Conservation (phyloP, 768 basidiomycete species). For the Cyathus striatus region DNA sequence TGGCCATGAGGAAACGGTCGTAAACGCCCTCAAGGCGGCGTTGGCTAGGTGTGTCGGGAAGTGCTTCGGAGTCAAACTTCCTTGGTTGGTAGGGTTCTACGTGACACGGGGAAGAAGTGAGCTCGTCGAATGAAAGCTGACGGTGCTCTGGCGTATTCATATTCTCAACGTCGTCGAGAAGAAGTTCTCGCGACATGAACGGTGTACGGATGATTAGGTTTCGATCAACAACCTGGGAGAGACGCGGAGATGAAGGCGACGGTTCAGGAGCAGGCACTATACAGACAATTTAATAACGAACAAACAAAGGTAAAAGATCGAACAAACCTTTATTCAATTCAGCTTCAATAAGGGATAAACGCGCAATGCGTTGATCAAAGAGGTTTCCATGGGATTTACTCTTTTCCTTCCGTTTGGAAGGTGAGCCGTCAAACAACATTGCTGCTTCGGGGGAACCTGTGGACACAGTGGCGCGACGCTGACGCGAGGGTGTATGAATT, state of each 20-base stretch:
- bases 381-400: slow-evolving; percentile 63
- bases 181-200: slow-evolving; percentile 32
- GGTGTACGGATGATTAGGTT: slow-evolving; percentile 62
- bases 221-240: slow-evolving; percentile 66
- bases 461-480: slow-evolving; percentile 63
- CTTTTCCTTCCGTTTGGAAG: slow-evolving; percentile 63
- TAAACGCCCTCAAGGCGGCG: slow-evolving; percentile 71
- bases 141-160: slow-evolving; percentile 19
- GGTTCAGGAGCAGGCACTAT: slow-evolving; percentile 33
- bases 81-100: slow-evolving; percentile 63
- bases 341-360: slow-evolving; percentile 57
- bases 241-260: slow-evolving; percentile 46
- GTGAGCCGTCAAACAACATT: slow-evolving; percentile 39
- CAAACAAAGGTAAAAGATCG: background rate
- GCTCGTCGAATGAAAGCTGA: slow-evolving; percentile 45
- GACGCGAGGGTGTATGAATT: slow-evolving; percentile 37
- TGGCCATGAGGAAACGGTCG: slow-evolving; percentile 80
- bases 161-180: slow-evolving; percentile 19
- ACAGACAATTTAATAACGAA: slow-evolving; percentile 2
- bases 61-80: slow-evolving; percentile 25
- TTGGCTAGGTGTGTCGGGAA: slow-evolving; percentile 51
- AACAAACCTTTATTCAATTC: slow-evolving; percentile 60
- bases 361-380: slow-evolving; percentile 59
- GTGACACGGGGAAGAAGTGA: slow-evolving; percentile 55
- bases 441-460: slow-evolving; percentile 51